A percentile compares a stretch with the other conserved stretches of the same genome.
phyloP scores from a whole-genome alignment of 2,329 filamentous ascomycete genomes.

The Penicillium sp. region DNA sequence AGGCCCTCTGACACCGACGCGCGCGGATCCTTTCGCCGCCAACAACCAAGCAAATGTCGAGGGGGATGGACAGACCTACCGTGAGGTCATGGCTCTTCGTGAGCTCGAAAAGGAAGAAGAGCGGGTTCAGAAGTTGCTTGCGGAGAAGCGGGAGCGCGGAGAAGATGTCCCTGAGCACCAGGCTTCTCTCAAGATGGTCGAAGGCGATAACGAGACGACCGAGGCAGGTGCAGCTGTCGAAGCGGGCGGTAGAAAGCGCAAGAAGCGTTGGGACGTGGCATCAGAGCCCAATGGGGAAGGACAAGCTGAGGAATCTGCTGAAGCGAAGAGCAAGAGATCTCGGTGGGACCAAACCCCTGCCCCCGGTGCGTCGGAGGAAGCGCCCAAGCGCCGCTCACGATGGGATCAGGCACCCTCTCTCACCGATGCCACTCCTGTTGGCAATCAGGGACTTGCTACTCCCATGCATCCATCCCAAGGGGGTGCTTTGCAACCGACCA shows the following conservation, averaged over 20 bases:
- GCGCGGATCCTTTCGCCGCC: constrained; percentile 80
- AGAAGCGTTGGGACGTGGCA: constrained; percentile 93
- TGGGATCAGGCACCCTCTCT: constrained; percentile 85
- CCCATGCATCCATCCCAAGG: constrained; percentile 71
- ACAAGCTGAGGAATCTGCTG: constrained; percentile 51
- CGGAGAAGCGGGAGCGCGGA: constrained; percentile 66
- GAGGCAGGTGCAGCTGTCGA: constrained; percentile 68
- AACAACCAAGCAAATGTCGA: constrained; percentile 67
- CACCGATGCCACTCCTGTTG: constrained; percentile 68
- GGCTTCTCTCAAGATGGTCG: constrained; percentile 69
- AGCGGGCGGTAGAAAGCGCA: constrained; percentile 72
- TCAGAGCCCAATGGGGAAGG: constrained; percentile 52
- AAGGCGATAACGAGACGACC: constrained; percentile 67
- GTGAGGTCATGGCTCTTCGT: constrained; percentile 84
- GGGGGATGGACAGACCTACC: constrained; percentile 76
- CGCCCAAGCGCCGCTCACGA: constrained; percentile 73
- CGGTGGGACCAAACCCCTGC: constrained; percentile 84
- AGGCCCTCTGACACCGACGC: constrained; percentile 72
- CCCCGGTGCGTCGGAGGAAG: constrained; percentile 56
- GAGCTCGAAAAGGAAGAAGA: constrained; percentile 94
- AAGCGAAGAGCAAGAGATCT: constrained; percentile 70
- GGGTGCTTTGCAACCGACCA: constrained; percentile 51
- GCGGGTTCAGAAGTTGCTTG: constrained; percentile 75
- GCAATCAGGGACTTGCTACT: constrained; percentile 71
- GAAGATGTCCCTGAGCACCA: constrained; percentile 65